Conservation (phyloP, 352 stramenopile genomes). For the Phytophthora sansomeana region DNA sequence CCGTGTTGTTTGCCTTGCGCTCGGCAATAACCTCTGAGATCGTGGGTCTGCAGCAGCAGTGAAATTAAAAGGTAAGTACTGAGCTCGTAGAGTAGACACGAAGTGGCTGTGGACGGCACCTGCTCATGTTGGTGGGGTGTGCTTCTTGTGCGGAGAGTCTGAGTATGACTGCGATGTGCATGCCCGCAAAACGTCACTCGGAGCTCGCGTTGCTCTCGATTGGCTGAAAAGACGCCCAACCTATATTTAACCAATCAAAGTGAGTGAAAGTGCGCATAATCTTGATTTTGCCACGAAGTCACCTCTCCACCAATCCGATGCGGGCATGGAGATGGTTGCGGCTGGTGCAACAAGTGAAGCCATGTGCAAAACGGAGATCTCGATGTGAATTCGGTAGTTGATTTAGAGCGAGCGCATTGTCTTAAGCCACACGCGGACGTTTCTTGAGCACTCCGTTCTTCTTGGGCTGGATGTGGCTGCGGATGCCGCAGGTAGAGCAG, state of each 20-base stretch:
- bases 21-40: slow-evolving; percentile 73
- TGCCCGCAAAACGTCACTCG: slow-evolving; percentile 8
- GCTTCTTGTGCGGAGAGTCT: slow-evolving; percentile 32
- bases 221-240: slow-evolving; percentile 19
- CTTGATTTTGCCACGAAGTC: slow-evolving; percentile 24
- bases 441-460: slow-evolving; percentile 72
- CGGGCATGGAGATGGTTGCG: neutral
- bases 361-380: neutral
- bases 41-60: slow-evolving; percentile 51
- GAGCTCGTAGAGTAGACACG: neutral
- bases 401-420: slow-evolving; percentile 10
- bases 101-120: slow-evolving; percentile 12
- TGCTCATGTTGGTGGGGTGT: slow-evolving; percentile 39
- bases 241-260: slow-evolving; percentile 29
- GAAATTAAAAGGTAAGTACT: neutral
- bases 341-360: too few species aligned
- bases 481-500: slow-evolving; percentile 89
- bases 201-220: neutral
- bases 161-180: slow-evolving; percentile 18
- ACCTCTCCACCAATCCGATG: slow-evolving; percentile 24
- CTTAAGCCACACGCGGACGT: slow-evolving; percentile 36
- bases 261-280: slow-evolving; percentile 32
- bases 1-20: slow-evolving; percentile 72
- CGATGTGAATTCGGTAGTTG: neutral
- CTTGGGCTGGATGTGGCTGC: slow-evolving; percentile 79